phyloP scores from a whole-genome alignment of 352 stramenopile species.

The Phytophthora rubi region DNA sequence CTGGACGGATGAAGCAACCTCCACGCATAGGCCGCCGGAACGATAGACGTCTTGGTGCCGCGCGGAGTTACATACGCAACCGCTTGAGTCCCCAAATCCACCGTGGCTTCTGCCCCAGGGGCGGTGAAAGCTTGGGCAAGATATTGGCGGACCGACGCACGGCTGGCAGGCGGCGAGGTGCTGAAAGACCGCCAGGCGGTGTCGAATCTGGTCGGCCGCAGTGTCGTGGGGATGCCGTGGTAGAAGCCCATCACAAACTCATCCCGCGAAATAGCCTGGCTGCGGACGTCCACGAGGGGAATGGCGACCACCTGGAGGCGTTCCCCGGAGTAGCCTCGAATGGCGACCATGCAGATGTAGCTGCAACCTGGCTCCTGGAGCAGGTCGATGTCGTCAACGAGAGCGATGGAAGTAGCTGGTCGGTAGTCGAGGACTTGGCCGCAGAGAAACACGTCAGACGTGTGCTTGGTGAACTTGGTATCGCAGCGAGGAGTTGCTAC shows the following conservation, averaged over 20 bases:
- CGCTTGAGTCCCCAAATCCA: too few species aligned
- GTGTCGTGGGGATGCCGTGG: background rate
- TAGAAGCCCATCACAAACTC: conserved; percentile 13
- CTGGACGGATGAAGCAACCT: too few species aligned
- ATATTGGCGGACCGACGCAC: too few species aligned
- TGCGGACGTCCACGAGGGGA: background rate
- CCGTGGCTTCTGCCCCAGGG: too few species aligned
- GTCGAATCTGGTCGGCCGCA: background rate
- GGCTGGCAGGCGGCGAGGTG: too few species aligned
- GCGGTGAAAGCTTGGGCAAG: too few species aligned
- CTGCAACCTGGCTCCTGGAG: background rate
- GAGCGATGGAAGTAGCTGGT: background rate
- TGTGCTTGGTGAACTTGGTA: conserved; percentile 12
- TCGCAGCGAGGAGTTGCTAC: background rate
- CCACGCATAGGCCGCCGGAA: too few species aligned
- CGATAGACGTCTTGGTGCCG: too few species aligned
- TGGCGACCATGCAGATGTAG: conserved; percentile 10
- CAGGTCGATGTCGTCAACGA: conserved; percentile 15
- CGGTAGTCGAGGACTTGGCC: conserved; percentile 7
- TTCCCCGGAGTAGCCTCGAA: conserved; percentile 1
- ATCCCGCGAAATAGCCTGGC: background rate
- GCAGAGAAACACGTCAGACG: conserved; percentile 8
- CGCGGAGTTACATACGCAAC: too few species aligned
- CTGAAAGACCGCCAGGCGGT: conserved; percentile 7
- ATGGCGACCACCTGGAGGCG: background rate